Evolutionary conservation across 192 early-diverging fungal species (phyloP).

Genomic region (Backusella westeae): DNA sequence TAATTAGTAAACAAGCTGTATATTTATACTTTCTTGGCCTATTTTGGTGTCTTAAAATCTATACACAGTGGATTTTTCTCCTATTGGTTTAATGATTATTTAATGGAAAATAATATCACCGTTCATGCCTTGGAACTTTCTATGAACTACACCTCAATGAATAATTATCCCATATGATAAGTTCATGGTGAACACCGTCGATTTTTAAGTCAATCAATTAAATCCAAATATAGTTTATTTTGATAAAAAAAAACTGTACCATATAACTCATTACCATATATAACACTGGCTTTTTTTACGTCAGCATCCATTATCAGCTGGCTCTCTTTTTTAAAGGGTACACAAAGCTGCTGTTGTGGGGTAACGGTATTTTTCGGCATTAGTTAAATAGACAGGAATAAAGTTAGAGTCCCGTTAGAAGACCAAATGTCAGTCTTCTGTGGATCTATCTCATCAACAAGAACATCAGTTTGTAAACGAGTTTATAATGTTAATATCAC

Average conservation of each 20-base stretch:
- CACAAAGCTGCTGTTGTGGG: not conserved
- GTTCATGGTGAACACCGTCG: not conserved
- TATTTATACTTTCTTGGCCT: not conserved
- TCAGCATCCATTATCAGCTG: slow-evolving; percentile 5
- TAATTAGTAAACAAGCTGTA: not conserved
- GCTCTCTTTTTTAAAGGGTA: not conserved
- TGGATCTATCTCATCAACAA: not conserved
- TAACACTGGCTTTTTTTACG: not conserved
- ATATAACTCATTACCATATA: not conserved
- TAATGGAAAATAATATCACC: slow-evolving; percentile 1
- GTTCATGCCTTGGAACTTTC: not conserved
- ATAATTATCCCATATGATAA: not conserved
- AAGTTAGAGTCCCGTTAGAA: not conserved
- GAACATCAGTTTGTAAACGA: not conserved
- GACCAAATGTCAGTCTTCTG: not conserved
- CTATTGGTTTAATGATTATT: not conserved
- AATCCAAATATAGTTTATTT: not conserved
- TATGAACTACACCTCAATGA: not conserved
- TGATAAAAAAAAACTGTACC: not conserved
- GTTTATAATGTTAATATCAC: not conserved
- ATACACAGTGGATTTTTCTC: not conserved
- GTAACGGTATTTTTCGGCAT: not conserved
- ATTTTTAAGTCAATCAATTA: not conserved
- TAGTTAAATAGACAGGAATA: not conserved
- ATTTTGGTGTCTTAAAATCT: not conserved